Evolutionary conservation across 306 rosid genomes (phyloP).

Genomic region (Carpinus viminea): DNA sequence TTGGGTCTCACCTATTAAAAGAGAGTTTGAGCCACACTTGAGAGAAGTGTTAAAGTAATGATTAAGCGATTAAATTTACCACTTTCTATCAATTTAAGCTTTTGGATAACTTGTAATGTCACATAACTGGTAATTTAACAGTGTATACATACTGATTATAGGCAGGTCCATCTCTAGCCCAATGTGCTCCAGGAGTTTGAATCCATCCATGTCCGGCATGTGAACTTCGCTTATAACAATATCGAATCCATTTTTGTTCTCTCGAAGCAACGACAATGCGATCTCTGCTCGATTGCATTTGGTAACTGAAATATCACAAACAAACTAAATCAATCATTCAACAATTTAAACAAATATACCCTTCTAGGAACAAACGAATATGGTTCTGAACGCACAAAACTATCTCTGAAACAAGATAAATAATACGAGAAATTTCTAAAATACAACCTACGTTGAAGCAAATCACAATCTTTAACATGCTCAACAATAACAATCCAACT

Average conservation of each 20-base stretch:
- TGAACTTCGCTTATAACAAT: conserved; percentile 95
- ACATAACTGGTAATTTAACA: too few species aligned
- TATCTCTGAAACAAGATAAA: conserved; percentile 19
- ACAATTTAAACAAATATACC: conserved; percentile 12
- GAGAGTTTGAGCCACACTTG: too few species aligned
- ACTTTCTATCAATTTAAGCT: too few species aligned
- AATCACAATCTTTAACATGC: conserved; percentile 19
- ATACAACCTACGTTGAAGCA: conserved; percentile 14
- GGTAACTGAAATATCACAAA: conserved; percentile 56
- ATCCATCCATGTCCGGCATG: conserved; percentile 99
- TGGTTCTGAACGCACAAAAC: conserved; percentile 1
- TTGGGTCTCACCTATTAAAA: too few species aligned
- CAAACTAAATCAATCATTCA: conserved; percentile 16
- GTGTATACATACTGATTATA: conserved; percentile 71
- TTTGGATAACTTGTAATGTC: too few species aligned
- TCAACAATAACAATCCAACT: conserved; percentile 3
- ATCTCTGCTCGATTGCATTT: conserved; percentile 80
- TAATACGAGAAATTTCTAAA: background rate
- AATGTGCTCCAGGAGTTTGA: conserved; percentile 83
- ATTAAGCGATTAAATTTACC: too few species aligned
- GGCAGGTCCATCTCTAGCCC: conserved; percentile 99
- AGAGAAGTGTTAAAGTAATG: too few species aligned
- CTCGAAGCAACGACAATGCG: conserved; percentile 72
- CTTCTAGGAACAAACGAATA: conserved; percentile 15
- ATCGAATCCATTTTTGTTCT: conserved; percentile 82